Base-by-base conservation (phyloP, 1,284 basidiomycete genomes). In the Leccinum proliferum region DNA sequence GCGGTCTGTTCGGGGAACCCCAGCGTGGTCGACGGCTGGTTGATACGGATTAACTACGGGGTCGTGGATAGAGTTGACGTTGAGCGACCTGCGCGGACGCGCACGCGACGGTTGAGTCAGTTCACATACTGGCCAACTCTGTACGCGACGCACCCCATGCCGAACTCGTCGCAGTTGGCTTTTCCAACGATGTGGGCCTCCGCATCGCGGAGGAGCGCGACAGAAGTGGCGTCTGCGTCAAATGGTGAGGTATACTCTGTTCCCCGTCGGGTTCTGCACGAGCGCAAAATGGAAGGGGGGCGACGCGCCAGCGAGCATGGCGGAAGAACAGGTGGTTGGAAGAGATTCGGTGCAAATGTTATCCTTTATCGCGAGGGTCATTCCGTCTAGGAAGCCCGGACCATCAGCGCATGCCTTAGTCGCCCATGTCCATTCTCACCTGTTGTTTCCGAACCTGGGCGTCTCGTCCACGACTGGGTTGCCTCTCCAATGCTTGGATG, bases 81-180 rank as follows among this genome's bases (percentile, higher is more conserved):
- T 94, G 65, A 90, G 73, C 4, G 92, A 94, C 7, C 92, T 93
- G 65, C 1, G 12, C 34, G 29, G 29, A 32, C 29, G 29, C 29
- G 29, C 29, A 32, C 29, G 29, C 29, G 29, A 32, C 29, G 29
- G 29, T 32, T 32, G 9, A 48, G 6, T 8, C 6, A 21, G 18
- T 39, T 8, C 25, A 3, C 25, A 32, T 32, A 29, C 25, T 41
- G 57, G 29, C 11, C 10, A 0, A 4, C 6, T 50, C 7, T 12
- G 11, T 50, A 12, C 18, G 18, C 18, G 57, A 74, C 80, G 18
- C 65, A 94, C 89, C 96, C 96, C 96, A 99, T 99, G 0, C 96
- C 96, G 76, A 99, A 99, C 75, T 98, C 96, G 73, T 99, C 96
- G 76, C 94, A 95, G 72, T 98, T 98, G 0, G 95, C 90, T 77